phyloP scores from a whole-genome alignment of 257 asterid genomes.

The Mentha longifolia region DNA sequence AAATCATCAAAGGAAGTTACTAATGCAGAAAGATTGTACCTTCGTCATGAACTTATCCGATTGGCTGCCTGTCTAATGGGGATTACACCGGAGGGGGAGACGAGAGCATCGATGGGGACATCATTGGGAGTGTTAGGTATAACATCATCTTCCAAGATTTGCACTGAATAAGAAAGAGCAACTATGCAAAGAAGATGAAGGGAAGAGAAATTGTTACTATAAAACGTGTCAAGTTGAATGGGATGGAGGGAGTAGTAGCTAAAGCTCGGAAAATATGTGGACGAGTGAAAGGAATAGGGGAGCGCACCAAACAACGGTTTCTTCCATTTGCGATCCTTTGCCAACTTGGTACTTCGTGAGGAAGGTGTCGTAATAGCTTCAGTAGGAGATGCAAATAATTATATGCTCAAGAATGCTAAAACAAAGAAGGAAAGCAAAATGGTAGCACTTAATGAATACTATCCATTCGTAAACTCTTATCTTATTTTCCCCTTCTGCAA shows the following conservation, averaged over 20 bases:
- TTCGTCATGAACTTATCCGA: constrained; percentile 37
- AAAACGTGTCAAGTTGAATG: too few species aligned
- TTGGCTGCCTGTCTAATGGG: constrained; percentile 62
- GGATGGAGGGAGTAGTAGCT: too few species aligned
- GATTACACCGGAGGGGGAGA: constrained; percentile 72
- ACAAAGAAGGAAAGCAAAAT: neutral
- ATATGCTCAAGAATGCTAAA: neutral
- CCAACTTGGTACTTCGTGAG: constrained; percentile 71
- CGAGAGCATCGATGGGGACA: constrained; percentile 76
- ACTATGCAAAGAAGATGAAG: constrained; percentile 9
- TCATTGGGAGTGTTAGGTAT: too few species aligned
- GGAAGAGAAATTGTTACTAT: neutral
- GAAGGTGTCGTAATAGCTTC: constrained; percentile 82
- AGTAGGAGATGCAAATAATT: constrained; percentile 24
- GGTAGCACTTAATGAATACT: too few species aligned
- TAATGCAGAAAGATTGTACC: neutral
- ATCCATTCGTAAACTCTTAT: too few species aligned
- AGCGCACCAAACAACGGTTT: constrained; percentile 64
- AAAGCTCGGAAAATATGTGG: neutral
- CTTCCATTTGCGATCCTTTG: constrained; percentile 74
- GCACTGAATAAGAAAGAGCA: constrained; percentile 81
- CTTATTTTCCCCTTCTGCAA: too few species aligned
- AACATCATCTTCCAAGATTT: constrained; percentile 81
- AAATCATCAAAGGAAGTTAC: too few species aligned
- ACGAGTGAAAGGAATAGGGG: neutral